Evolutionary conservation across 2,329 filamentous ascomycete species (phyloP).

Genomic region (Shiraia sp.): DNA sequence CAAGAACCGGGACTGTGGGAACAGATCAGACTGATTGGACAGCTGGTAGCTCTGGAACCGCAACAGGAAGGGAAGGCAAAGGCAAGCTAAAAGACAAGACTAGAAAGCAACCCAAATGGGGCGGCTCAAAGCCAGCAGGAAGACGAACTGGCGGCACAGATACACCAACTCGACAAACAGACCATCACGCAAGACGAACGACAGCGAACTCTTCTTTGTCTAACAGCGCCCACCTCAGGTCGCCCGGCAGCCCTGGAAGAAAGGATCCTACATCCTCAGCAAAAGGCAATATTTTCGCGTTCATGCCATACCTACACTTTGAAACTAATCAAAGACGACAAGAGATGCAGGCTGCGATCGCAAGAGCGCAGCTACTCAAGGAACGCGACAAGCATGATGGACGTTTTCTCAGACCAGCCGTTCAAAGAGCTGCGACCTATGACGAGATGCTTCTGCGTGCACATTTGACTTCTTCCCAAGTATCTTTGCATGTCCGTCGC

Average conservation of each 20-base stretch:
- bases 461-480: slow-evolving; percentile 52
- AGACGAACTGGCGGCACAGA: slow-evolving; percentile 32
- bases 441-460: slow-evolving; percentile 55
- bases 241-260: slow-evolving; percentile 42
- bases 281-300: slow-evolving; percentile 47
- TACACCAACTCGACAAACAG: slow-evolving; percentile 29
- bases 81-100: slow-evolving; percentile 36
- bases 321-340: slow-evolving; percentile 60
- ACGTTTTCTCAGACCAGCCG: slow-evolving; percentile 16
- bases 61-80: slow-evolving; percentile 27
- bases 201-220: slow-evolving; percentile 27
- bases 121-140: slow-evolving; percentile 27
- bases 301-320: slow-evolving; percentile 70
- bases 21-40: slow-evolving; percentile 41
- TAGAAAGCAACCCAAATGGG: slow-evolving; percentile 36
- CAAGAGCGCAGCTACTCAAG: slow-evolving; percentile 35
- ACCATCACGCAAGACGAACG: slow-evolving; percentile 27
- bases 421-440: slow-evolving; percentile 34
- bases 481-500: slow-evolving; percentile 60
- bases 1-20: slow-evolving; percentile 34
- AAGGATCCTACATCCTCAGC: slow-evolving; percentile 36
- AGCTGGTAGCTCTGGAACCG: slow-evolving; percentile 22
- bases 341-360: slow-evolving; percentile 62
- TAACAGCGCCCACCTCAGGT: slow-evolving; percentile 32
- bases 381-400: slow-evolving; percentile 21